These are phyloP conservation scores for Pythium chondricola DNA, from an alignment of 352 stramenopile species.

Conservation along the genomic window DNA sequence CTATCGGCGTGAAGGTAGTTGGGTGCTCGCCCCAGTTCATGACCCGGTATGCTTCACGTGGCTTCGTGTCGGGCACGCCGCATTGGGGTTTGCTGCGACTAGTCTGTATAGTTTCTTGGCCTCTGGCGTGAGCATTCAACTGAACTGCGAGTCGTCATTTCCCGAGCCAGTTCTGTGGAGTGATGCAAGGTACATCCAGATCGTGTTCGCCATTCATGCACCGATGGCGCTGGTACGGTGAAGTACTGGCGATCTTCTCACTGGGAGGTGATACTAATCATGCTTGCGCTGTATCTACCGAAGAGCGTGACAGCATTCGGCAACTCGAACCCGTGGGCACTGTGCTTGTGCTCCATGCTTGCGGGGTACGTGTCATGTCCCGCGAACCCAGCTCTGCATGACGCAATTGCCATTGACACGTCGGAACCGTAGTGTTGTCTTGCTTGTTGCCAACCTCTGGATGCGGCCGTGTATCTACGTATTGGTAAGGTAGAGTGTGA, in stretches of 20 bases:
- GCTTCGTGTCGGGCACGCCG: conserved; percentile 23
- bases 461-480: conserved; percentile 41
- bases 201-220: conserved; percentile 29
- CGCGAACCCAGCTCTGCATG: too few relatives aligned
- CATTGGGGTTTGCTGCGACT: conserved; percentile 19
- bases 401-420: background rate
- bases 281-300: background rate
- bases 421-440: conserved; percentile 6
- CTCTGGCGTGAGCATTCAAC: conserved; percentile 36
- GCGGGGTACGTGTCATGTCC: conserved; percentile 3
- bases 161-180: conserved; percentile 55
- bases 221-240: conserved; percentile 41
- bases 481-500: conserved; percentile 22
- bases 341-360: conserved; percentile 8
- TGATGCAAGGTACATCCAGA: conserved; percentile 37
- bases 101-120: conserved; percentile 27
- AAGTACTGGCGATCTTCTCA: background rate
- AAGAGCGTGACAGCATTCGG: conserved; percentile 18
- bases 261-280: background rate
- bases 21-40: conserved; percentile 17
- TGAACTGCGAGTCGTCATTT: conserved; percentile 50
- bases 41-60: conserved; percentile 33
- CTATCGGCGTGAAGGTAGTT: conserved; percentile 19
- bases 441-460: conserved; percentile 36
- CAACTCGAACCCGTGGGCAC: conserved; percentile 16